phyloP scores from a whole-genome alignment of 371 early-diverging fungal genomes.

The Mortierella sp. region DNA sequence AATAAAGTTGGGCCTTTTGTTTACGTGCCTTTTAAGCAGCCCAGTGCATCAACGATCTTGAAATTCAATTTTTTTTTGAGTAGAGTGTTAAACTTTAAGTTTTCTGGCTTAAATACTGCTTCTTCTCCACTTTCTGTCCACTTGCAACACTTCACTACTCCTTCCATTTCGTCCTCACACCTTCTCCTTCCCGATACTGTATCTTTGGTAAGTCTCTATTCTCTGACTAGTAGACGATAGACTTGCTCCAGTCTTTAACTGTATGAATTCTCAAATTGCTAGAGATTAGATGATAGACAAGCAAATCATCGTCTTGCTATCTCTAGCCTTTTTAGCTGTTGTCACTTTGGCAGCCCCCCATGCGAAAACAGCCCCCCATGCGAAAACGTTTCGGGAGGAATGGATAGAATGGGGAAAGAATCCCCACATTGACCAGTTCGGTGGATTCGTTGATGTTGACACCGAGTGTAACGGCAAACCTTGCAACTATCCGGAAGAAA shows the following conservation, averaged over 20 bases:
- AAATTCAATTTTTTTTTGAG: too few relatives aligned
- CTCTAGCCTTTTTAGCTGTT: background rate
- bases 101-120: background rate
- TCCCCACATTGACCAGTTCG: background rate
- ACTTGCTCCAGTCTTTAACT: background rate
- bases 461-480: background rate
- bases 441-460: background rate
- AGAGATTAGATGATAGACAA: background rate
- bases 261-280: background rate
- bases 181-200: background rate
- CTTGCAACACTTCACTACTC: background rate
- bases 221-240: background rate
- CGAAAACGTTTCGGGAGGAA: too few relatives aligned
- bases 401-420: too few relatives aligned
- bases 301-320: background rate
- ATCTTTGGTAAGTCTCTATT: background rate
- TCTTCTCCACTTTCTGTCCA: background rate
- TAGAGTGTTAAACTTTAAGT: background rate
- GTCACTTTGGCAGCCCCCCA: background rate
- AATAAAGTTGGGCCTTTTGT: too few relatives aligned
- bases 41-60: too few relatives aligned
- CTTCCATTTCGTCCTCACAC: background rate
- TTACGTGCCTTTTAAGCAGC: too few relatives aligned
- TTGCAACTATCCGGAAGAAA: slow-evolving; percentile 1
- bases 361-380: background rate